phyloP scores from a whole-genome alignment of 2,329 filamentous ascomycete genomes.

The Fusarium foetens region DNA sequence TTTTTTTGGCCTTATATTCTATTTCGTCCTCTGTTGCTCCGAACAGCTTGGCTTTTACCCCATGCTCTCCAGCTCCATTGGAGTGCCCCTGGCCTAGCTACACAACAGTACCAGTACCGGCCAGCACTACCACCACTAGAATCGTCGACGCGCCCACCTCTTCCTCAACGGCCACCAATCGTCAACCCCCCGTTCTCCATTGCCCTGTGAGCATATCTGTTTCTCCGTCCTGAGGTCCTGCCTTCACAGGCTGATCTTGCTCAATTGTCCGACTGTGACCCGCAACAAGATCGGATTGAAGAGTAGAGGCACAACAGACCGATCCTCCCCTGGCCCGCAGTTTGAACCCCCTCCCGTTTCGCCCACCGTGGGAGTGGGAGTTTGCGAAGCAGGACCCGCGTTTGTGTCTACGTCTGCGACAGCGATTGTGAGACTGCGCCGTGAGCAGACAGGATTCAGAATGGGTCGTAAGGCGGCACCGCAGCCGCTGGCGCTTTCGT shows the following conservation, averaged over 20 bases:
- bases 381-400: constrained; percentile 40
- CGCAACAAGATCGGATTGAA: constrained; percentile 22
- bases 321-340: constrained; percentile 33
- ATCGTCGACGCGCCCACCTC: constrained; percentile 18
- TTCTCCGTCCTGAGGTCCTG: constrained; percentile 5
- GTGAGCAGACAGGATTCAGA: constrained; percentile 43
- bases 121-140: constrained; percentile 6
- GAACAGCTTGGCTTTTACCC: not conserved
- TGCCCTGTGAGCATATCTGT: constrained; percentile 7
- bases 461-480: constrained; percentile 70
- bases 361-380: constrained; percentile 39
- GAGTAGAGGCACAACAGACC: constrained; percentile 1
- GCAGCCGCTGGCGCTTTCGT: constrained; percentile 63
- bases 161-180: constrained; percentile 35
- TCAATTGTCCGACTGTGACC: constrained; percentile 17
- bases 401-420: constrained; percentile 12
- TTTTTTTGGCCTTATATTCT: not conserved
- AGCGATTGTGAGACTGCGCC: constrained; percentile 38
- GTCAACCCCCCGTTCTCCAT: constrained; percentile 25
- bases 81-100: constrained; percentile 21
- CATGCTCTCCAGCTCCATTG: constrained; percentile 8
- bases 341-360: constrained; percentile 33
- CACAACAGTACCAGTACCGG: not conserved
- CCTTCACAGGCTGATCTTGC: constrained; percentile 18
- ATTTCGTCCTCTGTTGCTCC: not conserved